A percentile compares a stretch with the other conserved stretches of the same genome.
These are phyloP conservation scores for Penicillium parvum DNA, from an alignment of 495 filamentous ascomycete species.

Conservation along the genomic window DNA sequence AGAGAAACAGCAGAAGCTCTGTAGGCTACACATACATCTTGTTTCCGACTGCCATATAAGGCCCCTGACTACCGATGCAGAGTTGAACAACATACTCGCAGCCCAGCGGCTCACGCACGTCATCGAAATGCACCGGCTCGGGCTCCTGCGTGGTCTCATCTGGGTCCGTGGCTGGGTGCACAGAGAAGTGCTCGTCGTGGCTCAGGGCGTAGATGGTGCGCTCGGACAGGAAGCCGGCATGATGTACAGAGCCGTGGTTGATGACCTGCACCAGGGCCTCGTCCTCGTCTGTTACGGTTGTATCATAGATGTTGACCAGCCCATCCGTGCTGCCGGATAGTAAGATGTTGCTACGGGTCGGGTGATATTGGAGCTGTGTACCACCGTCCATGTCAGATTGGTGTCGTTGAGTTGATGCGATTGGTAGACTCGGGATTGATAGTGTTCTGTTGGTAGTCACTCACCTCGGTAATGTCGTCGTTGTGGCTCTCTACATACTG, in stretches of 20 bases:
- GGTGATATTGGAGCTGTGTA: slow-evolving; percentile 66
- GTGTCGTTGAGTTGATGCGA: neutral
- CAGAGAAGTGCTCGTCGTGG: slow-evolving; percentile 74
- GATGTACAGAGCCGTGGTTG: slow-evolving; percentile 86
- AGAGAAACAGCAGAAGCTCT: neutral
- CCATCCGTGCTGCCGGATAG: slow-evolving; percentile 91
- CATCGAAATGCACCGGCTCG: slow-evolving; percentile 61
- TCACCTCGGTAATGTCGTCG: slow-evolving; percentile 83
- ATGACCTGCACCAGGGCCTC: slow-evolving; percentile 80
- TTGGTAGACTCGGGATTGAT: neutral
- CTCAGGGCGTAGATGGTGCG: slow-evolving; percentile 69
- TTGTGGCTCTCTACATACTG: slow-evolving; percentile 84
- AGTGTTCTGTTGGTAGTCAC: neutral
- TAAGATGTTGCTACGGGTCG: slow-evolving; percentile 55
- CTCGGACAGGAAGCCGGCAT: slow-evolving; percentile 70
- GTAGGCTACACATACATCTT: slow-evolving; percentile 32
- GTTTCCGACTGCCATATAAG: slow-evolving; percentile 42
- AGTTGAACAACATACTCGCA: slow-evolving; percentile 85
- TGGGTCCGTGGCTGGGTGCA: slow-evolving; percentile 63
- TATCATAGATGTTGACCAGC: slow-evolving; percentile 81
- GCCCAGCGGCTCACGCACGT: slow-evolving; percentile 63
- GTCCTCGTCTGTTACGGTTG: slow-evolving; percentile 70
- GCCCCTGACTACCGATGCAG: slow-evolving; percentile 48
- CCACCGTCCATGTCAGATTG: slow-evolving; percentile 13
- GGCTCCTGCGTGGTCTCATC: slow-evolving; percentile 50